Evolutionary conservation across 2,329 filamentous ascomycete species (phyloP).

Genomic region (Colletotrichum endophyticum): DNA sequence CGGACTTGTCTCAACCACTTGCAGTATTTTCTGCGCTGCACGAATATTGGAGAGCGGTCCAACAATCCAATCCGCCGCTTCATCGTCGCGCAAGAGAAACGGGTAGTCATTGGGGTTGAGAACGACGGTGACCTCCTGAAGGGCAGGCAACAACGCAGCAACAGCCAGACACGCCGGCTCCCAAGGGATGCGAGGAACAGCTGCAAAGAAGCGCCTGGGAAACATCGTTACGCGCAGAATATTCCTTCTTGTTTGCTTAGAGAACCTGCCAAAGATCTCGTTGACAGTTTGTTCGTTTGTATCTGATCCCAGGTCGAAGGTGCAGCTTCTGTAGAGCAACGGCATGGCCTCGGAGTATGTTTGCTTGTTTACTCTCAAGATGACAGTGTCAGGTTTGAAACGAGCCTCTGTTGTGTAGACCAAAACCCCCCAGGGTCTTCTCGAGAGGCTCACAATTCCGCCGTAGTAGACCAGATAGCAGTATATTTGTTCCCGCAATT

Average conservation of each 20-base stretch:
- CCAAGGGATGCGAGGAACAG: background rate
- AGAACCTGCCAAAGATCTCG: background rate
- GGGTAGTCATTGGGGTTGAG: background rate
- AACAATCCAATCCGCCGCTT: background rate
- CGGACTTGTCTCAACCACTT: background rate
- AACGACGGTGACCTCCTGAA: background rate
- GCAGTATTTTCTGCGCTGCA: background rate
- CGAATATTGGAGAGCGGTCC: background rate
- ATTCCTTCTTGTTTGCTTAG: background rate
- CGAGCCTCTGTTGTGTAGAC: background rate
- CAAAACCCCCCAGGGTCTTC: background rate
- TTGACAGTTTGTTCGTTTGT: background rate
- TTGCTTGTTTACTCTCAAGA: background rate
- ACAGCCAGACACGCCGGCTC: background rate
- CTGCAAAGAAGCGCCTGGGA: background rate
- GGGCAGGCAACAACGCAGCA: background rate
- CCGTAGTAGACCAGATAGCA: background rate
- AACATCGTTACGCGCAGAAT: background rate
- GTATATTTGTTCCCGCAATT: background rate
- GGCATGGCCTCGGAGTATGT: background rate
- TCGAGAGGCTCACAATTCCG: background rate
- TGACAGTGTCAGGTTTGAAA: background rate
- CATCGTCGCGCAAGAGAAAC: background rate
- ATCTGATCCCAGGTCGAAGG: background rate
- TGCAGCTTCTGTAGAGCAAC: background rate